phyloP scores from a whole-genome alignment of 805 yeast species.

The Sporopachydermia quercuum region DNA sequence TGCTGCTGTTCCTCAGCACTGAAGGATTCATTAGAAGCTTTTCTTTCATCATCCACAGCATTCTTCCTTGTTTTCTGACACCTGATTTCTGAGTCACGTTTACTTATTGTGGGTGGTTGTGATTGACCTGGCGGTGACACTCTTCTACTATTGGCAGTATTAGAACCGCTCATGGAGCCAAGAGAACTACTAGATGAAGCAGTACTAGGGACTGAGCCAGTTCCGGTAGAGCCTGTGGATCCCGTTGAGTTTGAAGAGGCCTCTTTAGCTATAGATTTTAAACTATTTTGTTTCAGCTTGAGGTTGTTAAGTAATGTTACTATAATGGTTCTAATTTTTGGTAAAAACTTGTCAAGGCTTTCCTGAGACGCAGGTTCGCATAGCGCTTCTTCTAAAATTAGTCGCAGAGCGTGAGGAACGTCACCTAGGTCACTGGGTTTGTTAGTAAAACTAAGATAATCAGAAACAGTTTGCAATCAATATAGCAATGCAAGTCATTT shows the following conservation, averaged over 20 bases:
- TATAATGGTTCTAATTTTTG: conserved; percentile 74
- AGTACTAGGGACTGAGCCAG: conserved; percentile 5
- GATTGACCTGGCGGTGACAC: background rate
- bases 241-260: conserved; percentile 6
- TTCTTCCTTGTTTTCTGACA: background rate
- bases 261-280: conserved; percentile 22
- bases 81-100: too few relatives aligned
- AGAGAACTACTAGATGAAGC: conserved; percentile 4
- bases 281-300: conserved; percentile 60
- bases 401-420: conserved; percentile 70
- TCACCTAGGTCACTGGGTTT: conserved; percentile 76
- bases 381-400: conserved; percentile 72
- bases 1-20: too few relatives aligned
- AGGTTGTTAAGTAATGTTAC: conserved; percentile 65
- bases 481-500: too few relatives aligned
- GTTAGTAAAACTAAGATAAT: too few relatives aligned
- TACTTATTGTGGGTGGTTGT: too few relatives aligned
- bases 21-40: too few relatives aligned
- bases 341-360: conserved; percentile 65
- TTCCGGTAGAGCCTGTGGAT: conserved; percentile 7
- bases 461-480: too few relatives aligned
- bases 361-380: conserved; percentile 76
- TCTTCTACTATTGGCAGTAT: background rate
- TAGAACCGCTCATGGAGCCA: background rate
- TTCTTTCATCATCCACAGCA: background rate